Conservation (phyloP, 805 yeast species). For the Starmerella floris region DNA sequence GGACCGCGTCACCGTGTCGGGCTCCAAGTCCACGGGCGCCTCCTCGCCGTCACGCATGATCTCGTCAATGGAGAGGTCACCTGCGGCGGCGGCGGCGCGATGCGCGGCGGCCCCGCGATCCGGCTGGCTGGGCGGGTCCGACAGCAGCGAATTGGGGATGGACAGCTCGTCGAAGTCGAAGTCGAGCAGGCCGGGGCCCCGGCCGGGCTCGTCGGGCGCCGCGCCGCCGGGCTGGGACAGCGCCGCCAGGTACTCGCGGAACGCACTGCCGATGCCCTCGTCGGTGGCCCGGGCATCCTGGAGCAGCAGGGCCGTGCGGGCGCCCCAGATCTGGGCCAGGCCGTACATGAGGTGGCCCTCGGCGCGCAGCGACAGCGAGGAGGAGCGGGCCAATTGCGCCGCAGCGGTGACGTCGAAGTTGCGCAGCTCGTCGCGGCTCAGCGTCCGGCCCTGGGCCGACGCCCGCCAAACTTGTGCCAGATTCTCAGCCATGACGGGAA, state of each 20-base stretch:
- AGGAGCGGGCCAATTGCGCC: conserved; percentile 1
- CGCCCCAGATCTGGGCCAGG: conserved; percentile 13
- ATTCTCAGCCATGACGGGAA: no score
- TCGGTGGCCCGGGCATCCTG: conserved; percentile 13
- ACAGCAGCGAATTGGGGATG: conserved; percentile 4
- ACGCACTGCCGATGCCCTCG: conserved; percentile 9
- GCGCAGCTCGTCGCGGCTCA: conserved; percentile 5
- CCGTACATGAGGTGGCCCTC: conserved; percentile 19
- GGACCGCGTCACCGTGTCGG: conserved; percentile 7
- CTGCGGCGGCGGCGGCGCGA: not conserved
- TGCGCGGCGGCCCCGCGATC: not conserved
- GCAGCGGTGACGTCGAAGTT: conserved; percentile 1
- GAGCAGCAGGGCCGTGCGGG: conserved; percentile 7
- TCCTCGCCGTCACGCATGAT: conserved; percentile 15
- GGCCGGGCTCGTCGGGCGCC: not conserved
- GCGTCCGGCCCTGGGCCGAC: conserved; percentile 2
- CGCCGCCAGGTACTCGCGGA: conserved; percentile 8
- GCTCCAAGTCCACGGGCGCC: not conserved
- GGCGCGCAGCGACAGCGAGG: conserved; percentile 12
- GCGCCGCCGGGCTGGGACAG: not conserved
- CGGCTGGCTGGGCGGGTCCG: not conserved
- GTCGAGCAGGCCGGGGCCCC: not conserved
- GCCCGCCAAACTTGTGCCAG: conserved; percentile 11
- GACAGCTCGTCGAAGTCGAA: not conserved
- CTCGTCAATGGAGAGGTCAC: conserved; percentile 13